Conservation (phyloP, 371 early-diverging fungal genomes). For the Lichtheimia ornata region DNA sequence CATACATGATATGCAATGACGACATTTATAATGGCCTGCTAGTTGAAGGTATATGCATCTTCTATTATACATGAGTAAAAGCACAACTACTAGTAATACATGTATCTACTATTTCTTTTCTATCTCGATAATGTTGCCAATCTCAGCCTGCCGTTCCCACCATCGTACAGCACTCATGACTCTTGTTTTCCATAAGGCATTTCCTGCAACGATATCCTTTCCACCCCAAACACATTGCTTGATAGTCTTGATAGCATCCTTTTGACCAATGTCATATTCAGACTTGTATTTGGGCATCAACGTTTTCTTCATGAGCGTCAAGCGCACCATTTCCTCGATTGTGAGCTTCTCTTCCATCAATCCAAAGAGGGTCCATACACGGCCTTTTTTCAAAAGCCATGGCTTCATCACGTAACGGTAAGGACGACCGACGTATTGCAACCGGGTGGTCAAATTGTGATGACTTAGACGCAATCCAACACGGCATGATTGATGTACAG, state of each 20-base stretch:
- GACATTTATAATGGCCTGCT: too few relatives aligned
- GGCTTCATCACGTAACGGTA: conserved; percentile 29
- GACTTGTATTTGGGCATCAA: conserved; percentile 16
- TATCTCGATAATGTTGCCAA: not conserved
- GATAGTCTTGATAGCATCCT: conserved; percentile 11
- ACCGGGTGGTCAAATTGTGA: conserved; percentile 8
- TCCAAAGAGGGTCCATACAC: conserved; percentile 27
- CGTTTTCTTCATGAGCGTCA: conserved; percentile 7
- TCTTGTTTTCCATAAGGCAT: conserved; percentile 24
- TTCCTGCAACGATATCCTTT: conserved; percentile 25
- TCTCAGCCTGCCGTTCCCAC: conserved; percentile 15
- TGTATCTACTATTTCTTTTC: not conserved
- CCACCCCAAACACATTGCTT: conserved; percentile 12
- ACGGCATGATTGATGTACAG: conserved; percentile 22
- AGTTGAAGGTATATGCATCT: too few relatives aligned
- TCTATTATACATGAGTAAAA: too few relatives aligned
- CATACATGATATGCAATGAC: too few relatives aligned
- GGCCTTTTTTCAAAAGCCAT: conserved; percentile 26
- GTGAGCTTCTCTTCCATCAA: conserved; percentile 13
- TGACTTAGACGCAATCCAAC: conserved; percentile 29
- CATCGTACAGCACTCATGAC: conserved; percentile 27
- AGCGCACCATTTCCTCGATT: conserved; percentile 10
- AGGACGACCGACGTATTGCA: conserved; percentile 22
- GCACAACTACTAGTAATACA: too few relatives aligned
- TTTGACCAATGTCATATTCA: conserved; percentile 19